A percentile compares a stretch with the other conserved stretches of the same genome.
Evolutionary conservation across 2,329 filamentous ascomycete species (phyloP).

Genomic region (Pseudomassariella vexata): DNA sequence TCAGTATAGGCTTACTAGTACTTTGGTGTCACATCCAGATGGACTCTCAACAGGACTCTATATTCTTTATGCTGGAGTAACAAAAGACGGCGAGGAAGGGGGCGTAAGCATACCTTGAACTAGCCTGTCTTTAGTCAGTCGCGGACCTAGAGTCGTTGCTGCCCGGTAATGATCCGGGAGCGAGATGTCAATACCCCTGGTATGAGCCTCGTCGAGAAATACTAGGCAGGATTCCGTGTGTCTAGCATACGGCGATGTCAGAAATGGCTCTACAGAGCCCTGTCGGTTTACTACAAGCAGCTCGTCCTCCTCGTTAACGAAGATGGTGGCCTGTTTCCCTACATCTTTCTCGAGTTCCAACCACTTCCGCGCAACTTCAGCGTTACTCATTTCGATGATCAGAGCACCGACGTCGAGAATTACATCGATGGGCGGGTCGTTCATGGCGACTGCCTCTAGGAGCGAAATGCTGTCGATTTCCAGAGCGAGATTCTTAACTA

Average conservation of each 20-base stretch:
- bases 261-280: constrained; percentile 41
- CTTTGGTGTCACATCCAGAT: not conserved
- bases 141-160: constrained; percentile 60
- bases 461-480: constrained; percentile 2
- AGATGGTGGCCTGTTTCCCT: constrained; percentile 42
- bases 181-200: constrained; percentile 62
- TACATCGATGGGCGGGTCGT: constrained; percentile 28
- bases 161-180: constrained; percentile 55
- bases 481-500: constrained; percentile 16
- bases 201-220: constrained; percentile 67
- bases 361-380: constrained; percentile 48
- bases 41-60: not conserved
- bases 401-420: constrained; percentile 68
- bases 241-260: constrained; percentile 51
- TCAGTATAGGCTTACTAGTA: constrained; percentile 7
- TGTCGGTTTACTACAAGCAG: constrained; percentile 45
- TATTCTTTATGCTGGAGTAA: no score
- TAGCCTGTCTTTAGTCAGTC: constrained; percentile 61
- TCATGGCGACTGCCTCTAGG: not conserved
- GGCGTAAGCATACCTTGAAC: constrained; percentile 51
- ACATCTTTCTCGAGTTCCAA: constrained; percentile 25
- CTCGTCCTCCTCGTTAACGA: constrained; percentile 50
- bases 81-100: not conserved
- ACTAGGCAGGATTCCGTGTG: constrained; percentile 56
- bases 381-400: constrained; percentile 58